These are phyloP conservation scores for Penicillium sp. DNA, from an alignment of 2,329 filamentous ascomycete genomes.

Conservation along the genomic window DNA sequence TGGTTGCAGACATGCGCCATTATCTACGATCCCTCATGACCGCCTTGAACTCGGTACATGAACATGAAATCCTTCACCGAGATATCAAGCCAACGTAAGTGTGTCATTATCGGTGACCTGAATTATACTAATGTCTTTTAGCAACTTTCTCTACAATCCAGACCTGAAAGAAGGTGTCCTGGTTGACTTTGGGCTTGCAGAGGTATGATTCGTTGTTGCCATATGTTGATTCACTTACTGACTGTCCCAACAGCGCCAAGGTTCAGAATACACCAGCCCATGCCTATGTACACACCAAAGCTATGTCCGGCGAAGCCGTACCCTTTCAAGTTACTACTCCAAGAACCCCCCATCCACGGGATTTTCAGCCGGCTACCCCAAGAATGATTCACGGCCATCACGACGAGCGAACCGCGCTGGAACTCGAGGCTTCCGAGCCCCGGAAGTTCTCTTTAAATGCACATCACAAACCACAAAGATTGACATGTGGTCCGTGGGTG, in stretches of 20 bases:
- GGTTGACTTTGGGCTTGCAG: conserved; percentile 98
- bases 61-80: conserved; percentile 80
- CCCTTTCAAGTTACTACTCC: conserved; percentile 59
- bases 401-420: conserved; percentile 91
- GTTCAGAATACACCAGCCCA: conserved; percentile 44
- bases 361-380: conserved; percentile 71
- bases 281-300: conserved; percentile 75
- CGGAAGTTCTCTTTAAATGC: conserved; percentile 96
- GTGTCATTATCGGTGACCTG: neutral
- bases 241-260: conserved; percentile 54
- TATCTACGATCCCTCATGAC: conserved; percentile 89
- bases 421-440: conserved; percentile 91
- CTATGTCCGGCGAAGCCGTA: conserved; percentile 60
- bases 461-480: conserved; percentile 91
- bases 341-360: conserved; percentile 48
- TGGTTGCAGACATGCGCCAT: conserved; percentile 77
- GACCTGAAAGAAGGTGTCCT: conserved; percentile 74
- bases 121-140: conserved; percentile 22
- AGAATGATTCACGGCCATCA: conserved; percentile 82
- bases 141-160: conserved; percentile 90
- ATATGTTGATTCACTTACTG: conserved; percentile 7
- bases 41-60: conserved; percentile 79
- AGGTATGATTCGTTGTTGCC: conserved; percentile 46
- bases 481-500: conserved; percentile 94
- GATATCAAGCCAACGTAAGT: conserved; percentile 87